A percentile compares a stretch with the other conserved stretches of the same genome.
Conservation (phyloP, 2,329 filamentous ascomycete genomes). For the Neurospora sp. region DNA sequence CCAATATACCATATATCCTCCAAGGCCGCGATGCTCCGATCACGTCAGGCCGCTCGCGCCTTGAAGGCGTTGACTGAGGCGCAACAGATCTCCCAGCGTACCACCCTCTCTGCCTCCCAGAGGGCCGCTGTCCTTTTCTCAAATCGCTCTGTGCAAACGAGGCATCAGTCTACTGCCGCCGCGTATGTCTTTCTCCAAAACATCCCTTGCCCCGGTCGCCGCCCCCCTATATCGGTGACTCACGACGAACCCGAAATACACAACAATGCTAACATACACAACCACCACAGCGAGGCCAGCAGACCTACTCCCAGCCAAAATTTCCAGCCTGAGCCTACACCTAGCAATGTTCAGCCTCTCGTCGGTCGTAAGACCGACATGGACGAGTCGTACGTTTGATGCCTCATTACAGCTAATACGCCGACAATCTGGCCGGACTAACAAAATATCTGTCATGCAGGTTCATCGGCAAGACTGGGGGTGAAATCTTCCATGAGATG, state of each 20-base stretch:
- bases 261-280: conserved; percentile 13
- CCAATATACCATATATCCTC: not conserved
- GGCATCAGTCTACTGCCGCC: conserved; percentile 42
- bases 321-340: conserved; percentile 38
- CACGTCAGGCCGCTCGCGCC: conserved; percentile 35
- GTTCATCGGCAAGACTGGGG: conserved; percentile 90
- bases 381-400: conserved; percentile 64
- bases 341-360: conserved; percentile 60
- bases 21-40: conserved; percentile 35
- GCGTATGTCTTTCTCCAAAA: conserved; percentile 44
- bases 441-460: conserved; percentile 29
- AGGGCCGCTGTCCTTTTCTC: conserved; percentile 25
- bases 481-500: conserved; percentile 98
- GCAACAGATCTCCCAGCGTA: conserved; percentile 26
- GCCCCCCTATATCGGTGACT: conserved; percentile 20
- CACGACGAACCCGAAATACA: conserved; percentile 6
- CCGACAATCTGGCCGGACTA: conserved; percentile 6
- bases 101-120: conserved; percentile 30
- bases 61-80: conserved; percentile 31
- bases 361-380: conserved; percentile 51
- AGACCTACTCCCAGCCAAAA: conserved; percentile 54
- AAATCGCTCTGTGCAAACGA: conserved; percentile 28
- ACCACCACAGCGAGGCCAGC: conserved; percentile 34
- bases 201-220: conserved; percentile 10
- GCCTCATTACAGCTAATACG: conserved; percentile 1